Evolutionary conservation across 805 yeast genomes (phyloP).

Genomic region (Schwanniomyces pseudopolymorphus): DNA sequence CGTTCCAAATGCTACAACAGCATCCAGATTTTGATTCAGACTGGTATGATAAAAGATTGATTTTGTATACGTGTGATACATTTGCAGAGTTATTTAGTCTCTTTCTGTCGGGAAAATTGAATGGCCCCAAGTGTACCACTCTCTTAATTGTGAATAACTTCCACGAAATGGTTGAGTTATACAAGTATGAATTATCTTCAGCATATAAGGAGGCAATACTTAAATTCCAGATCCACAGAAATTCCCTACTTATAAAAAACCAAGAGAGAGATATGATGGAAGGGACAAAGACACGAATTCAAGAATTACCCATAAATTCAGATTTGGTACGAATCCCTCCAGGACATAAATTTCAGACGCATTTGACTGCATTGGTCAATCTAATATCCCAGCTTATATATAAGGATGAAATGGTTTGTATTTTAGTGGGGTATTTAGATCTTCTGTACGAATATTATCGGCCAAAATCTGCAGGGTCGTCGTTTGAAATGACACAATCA

Average conservation of each 20-base stretch:
- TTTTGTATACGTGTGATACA: constrained; percentile 21
- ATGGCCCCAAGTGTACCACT: constrained; percentile 7
- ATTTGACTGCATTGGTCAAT: constrained; percentile 25
- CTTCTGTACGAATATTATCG: constrained; percentile 20
- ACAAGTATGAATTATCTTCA: constrained; percentile 31
- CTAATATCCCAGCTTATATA: constrained; percentile 21
- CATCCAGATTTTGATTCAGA: constrained; percentile 17
- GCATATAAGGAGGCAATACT: constrained; percentile 33
- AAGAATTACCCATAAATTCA: constrained; percentile 28
- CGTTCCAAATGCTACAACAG: constrained; percentile 19
- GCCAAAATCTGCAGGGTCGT: background rate
- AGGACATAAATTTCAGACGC: constrained; percentile 26
- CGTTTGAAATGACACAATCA: constrained; percentile 3
- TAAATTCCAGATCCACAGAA: constrained; percentile 29
- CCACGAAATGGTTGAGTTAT: constrained; percentile 36
- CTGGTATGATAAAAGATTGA: constrained; percentile 17
- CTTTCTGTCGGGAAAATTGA: constrained; percentile 13
- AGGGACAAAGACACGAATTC: constrained; percentile 22
- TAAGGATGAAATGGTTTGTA: constrained; percentile 22
- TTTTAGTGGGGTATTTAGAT: constrained; percentile 32
- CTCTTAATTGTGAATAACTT: constrained; percentile 28
- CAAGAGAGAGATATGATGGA: constrained; percentile 17
- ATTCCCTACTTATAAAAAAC: constrained; percentile 18
- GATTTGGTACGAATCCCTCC: constrained; percentile 31
- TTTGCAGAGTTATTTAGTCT: constrained; percentile 25